Percentiles rank a stretch among this genome's conserved stretches.
phyloP scores from a whole-genome alignment of 805 yeast species.

The Metschnikowia amazonensis region DNA sequence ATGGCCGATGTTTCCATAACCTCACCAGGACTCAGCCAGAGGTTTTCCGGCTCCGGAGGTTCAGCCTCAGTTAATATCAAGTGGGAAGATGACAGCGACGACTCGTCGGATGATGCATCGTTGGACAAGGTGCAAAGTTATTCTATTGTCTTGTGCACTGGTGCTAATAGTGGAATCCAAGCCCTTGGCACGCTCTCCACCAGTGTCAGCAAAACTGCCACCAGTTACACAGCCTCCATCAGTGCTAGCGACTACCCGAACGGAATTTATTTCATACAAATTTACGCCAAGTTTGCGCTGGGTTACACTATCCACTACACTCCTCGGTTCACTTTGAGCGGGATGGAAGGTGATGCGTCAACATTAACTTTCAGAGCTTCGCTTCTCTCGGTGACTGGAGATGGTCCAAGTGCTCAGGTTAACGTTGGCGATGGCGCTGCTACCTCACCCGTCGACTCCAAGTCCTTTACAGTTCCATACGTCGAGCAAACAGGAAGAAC shows the following conservation, averaged over 20 bases:
- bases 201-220: constrained; percentile 15
- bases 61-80: constrained; percentile 26
- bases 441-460: constrained; percentile 24
- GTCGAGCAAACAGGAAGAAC: constrained; percentile 72
- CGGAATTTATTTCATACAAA: constrained; percentile 74
- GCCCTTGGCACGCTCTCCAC: constrained; percentile 32
- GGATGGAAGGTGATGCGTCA: constrained; percentile 66
- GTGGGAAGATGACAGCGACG: constrained; percentile 57
- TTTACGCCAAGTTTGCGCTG: constrained; percentile 45
- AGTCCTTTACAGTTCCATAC: constrained; percentile 67
- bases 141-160: constrained; percentile 64
- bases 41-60: constrained; percentile 39
- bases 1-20: constrained; percentile 47
- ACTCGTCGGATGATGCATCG: constrained; percentile 38
- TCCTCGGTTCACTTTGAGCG: constrained; percentile 58
- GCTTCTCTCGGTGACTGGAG: constrained; percentile 36
- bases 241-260: constrained; percentile 45
- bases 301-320: constrained; percentile 64
- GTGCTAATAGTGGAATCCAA: constrained; percentile 49
- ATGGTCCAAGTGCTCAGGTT: constrained; percentile 39
- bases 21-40: constrained; percentile 38
- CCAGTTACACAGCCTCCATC: constrained; percentile 41
- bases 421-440: constrained; percentile 17
- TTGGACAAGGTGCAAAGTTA: constrained; percentile 42
- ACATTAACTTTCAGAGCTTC: constrained; percentile 36